Evolutionary conservation across 768 basidiomycete species (phyloP).

Genomic region (Psilocybe sp.): DNA sequence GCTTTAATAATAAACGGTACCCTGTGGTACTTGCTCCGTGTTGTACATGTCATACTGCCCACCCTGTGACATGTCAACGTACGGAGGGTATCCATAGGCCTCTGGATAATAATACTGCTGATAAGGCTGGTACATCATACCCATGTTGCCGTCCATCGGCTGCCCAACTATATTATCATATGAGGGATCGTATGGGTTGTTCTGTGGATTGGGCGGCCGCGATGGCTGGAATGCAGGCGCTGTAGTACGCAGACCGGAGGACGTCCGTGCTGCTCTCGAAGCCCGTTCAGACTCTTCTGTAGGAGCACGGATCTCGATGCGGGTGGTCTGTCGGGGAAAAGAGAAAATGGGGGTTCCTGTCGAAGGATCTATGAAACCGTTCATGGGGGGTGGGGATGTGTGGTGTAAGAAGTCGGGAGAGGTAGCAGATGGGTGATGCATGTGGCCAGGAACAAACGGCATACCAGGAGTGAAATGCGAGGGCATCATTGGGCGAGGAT

Average conservation of each 20-base stretch:
- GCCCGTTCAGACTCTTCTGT: slow-evolving; percentile 31
- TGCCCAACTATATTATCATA: slow-evolving; percentile 25
- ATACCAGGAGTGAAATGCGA: slow-evolving; percentile 44
- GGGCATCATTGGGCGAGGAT: slow-evolving; percentile 64
- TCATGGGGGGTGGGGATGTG: slow-evolving; percentile 53
- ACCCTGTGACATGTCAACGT: slow-evolving; percentile 65
- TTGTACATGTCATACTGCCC: slow-evolving; percentile 70
- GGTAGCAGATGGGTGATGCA: slow-evolving; percentile 56
- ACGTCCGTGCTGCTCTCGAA: slow-evolving; percentile 24
- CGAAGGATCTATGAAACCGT: slow-evolving; percentile 62
- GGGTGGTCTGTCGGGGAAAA: slow-evolving; percentile 67
- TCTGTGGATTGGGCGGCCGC: slow-evolving; percentile 21
- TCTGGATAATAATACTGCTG: slow-evolving; percentile 74
- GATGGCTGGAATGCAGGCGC: slow-evolving; percentile 51
- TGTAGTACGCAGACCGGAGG: slow-evolving; percentile 46
- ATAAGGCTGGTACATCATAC: slow-evolving; percentile 61
- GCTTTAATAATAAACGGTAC: slow-evolving; percentile 60
- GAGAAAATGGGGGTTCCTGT: slow-evolving; percentile 73
- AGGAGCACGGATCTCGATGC: slow-evolving; percentile 73
- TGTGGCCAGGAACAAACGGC: slow-evolving; percentile 59
- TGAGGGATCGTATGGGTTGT: slow-evolving; percentile 26
- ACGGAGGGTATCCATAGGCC: slow-evolving; percentile 62
- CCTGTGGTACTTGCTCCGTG: slow-evolving; percentile 46
- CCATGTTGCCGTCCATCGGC: slow-evolving; percentile 13
- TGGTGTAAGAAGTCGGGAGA: slow-evolving; percentile 64